phyloP scores from a whole-genome alignment of 2,329 filamentous ascomycete species.

The Nothophaeocryptopus gaeumannii region DNA sequence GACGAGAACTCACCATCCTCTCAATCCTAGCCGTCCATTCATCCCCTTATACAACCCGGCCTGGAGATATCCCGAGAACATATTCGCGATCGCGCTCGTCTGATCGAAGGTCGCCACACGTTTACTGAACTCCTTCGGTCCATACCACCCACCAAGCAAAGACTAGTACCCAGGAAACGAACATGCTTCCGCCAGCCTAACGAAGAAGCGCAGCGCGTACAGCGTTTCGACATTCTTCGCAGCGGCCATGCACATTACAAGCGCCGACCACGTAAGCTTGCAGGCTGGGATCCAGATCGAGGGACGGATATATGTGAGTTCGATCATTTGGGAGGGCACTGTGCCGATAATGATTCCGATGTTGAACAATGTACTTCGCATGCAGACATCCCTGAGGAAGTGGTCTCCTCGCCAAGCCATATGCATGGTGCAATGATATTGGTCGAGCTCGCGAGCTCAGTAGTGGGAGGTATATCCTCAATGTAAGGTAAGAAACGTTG shows the following conservation, averaged over 20 bases:
- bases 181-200: conserved; percentile 34
- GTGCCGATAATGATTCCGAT: conserved; percentile 36
- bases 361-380: too few relatives aligned
- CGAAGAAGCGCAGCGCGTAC: conserved; percentile 29
- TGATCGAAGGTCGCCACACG: conserved; percentile 27
- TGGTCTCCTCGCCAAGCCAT: too few relatives aligned
- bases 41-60: conserved; percentile 34
- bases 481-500: too few relatives aligned
- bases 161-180: conserved; percentile 48
- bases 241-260: conserved; percentile 32
- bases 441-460: too few relatives aligned
- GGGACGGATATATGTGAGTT: conserved; percentile 37
- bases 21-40: conserved; percentile 28
- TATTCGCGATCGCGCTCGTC: conserved; percentile 26
- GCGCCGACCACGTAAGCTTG: conserved; percentile 27
- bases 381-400: too few relatives aligned
- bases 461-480: too few relatives aligned
- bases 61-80: conserved; percentile 28
- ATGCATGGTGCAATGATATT: too few relatives aligned
- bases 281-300: conserved; percentile 34
- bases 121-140: conserved; percentile 25
- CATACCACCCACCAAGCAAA: conserved; percentile 36
- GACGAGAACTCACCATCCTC: conserved; percentile 30
- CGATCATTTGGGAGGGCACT: conserved; percentile 40
- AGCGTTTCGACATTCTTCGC: conserved; percentile 29